Evolutionary conservation across 768 basidiomycete genomes (phyloP).

Genomic region (Lentinula lateritia): DNA sequence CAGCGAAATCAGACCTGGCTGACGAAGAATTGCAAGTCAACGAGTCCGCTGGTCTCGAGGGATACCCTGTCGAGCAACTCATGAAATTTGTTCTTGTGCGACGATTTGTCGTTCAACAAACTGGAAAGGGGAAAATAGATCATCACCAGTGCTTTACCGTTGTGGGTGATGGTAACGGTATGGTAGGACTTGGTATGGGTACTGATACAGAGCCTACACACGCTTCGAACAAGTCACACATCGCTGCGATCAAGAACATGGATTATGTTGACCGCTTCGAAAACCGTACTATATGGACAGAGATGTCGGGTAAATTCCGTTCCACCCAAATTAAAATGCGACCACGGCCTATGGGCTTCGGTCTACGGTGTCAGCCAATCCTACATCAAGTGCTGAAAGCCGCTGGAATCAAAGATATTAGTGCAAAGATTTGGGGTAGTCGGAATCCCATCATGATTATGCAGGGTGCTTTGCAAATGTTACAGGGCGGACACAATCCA

Average conservation of each 20-base stretch:
- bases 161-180: slow-evolving; percentile 77
- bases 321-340: slow-evolving; percentile 76
- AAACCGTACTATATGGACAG: slow-evolving; percentile 90
- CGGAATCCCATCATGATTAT: slow-evolving; percentile 82
- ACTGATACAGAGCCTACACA: slow-evolving; percentile 56
- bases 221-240: slow-evolving; percentile 54
- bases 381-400: slow-evolving; percentile 88
- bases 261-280: slow-evolving; percentile 95
- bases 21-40: slow-evolving; percentile 24
- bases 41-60: slow-evolving; percentile 17
- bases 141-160: slow-evolving; percentile 59
- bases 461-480: slow-evolving; percentile 76
- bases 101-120: slow-evolving; percentile 79
- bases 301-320: slow-evolving; percentile 80
- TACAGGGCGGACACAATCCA: slow-evolving; percentile 82
- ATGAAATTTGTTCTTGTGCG: slow-evolving; percentile 38
- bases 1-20: slow-evolving; percentile 17
- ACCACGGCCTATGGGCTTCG: slow-evolving; percentile 85
- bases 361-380: slow-evolving; percentile 82
- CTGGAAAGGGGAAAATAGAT: slow-evolving; percentile 86
- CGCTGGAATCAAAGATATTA: slow-evolving; percentile 92
- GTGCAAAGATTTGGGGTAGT: slow-evolving; percentile 94
- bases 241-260: slow-evolving; percentile 78
- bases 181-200: slow-evolving; percentile 79
- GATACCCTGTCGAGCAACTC: slow-evolving; percentile 17